These are phyloP conservation scores for Durio zibethinus DNA, from an alignment of 345 rosid species.

Conservation along the genomic window DNA sequence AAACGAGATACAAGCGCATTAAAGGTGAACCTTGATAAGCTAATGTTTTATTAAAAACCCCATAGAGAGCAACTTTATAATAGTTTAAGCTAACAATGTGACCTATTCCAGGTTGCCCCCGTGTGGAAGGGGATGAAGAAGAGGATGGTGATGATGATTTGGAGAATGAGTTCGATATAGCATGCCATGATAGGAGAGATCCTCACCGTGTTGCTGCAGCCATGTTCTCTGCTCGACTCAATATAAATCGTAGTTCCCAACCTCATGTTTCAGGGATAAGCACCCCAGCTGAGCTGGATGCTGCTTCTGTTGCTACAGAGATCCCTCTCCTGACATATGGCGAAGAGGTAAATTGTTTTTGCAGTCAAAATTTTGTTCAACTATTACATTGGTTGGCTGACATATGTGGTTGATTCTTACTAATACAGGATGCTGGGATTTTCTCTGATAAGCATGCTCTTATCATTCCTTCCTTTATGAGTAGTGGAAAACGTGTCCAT, in stretches of 20 bases:
- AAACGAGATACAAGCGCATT: conserved; percentile 81
- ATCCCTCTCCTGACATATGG: conserved; percentile 71
- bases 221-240: conserved; percentile 46
- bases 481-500: conserved; percentile 46
- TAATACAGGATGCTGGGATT: conserved; percentile 58
- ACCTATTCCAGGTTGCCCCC: conserved; percentile 47
- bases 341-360: conserved; percentile 49
- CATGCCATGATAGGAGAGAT: conserved; percentile 29
- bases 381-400: neutral
- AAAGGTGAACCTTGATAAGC: conserved; percentile 44
- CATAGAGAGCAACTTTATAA: neutral
- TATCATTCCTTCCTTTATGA: conserved; percentile 63
- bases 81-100: conserved; percentile 11
- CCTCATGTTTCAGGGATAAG: conserved; percentile 27
- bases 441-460: conserved; percentile 79
- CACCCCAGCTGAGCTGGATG: conserved; percentile 46
- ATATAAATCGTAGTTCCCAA: conserved; percentile 40
- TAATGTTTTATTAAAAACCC: neutral
- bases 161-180: conserved; percentile 54
- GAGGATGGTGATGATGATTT: conserved; percentile 66
- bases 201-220: conserved; percentile 45
- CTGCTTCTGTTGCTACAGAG: conserved; percentile 50
- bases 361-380: neutral
- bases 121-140: conserved; percentile 71
- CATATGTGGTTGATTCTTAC: conserved; percentile 2